Percentiles rank a stretch among this genome's conserved stretches.
These are phyloP conservation scores for Yarrowia hollandica DNA, from an alignment of 805 yeast species.

Conservation along the genomic window DNA sequence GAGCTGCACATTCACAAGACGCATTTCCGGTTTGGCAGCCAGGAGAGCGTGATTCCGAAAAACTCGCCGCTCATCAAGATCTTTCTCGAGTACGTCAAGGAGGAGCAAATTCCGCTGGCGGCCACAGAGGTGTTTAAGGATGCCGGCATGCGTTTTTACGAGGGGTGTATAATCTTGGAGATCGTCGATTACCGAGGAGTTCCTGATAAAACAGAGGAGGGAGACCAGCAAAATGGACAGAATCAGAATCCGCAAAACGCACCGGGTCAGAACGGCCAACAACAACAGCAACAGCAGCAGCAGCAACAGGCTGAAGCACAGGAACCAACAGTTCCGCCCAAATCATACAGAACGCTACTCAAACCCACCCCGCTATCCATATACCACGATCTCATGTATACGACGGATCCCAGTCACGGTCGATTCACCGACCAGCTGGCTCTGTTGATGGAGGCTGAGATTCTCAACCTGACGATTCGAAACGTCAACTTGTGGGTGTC, in stretches of 20 bases:
- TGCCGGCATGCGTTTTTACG: conserved; percentile 79
- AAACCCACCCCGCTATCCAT: conserved; percentile 77
- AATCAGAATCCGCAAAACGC: background rate
- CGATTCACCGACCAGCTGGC: conserved; percentile 78
- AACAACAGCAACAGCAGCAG: background rate
- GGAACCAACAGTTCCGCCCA: conserved; percentile 51
- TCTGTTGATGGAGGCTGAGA: conserved; percentile 83
- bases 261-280: background rate
- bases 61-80: conserved; percentile 70
- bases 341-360: conserved; percentile 72
- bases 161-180: conserved; percentile 83
- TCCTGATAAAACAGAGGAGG: conserved; percentile 6
- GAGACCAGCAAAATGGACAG: background rate
- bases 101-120: conserved; percentile 84
- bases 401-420: conserved; percentile 69
- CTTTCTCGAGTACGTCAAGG: conserved; percentile 74
- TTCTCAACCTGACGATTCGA: conserved; percentile 73
- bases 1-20: conserved; percentile 90
- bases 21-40: conserved; percentile 87
- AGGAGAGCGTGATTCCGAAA: conserved; percentile 83
- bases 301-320: background rate
- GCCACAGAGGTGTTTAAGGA: conserved; percentile 87
- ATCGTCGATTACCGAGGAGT: conserved; percentile 74
- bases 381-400: conserved; percentile 81
- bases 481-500: conserved; percentile 75